Evolutionary conservation across 306 rosid genomes (phyloP), one percentile per base, ranked within the genome.

Genomic region (Corylus americana): DNA sequence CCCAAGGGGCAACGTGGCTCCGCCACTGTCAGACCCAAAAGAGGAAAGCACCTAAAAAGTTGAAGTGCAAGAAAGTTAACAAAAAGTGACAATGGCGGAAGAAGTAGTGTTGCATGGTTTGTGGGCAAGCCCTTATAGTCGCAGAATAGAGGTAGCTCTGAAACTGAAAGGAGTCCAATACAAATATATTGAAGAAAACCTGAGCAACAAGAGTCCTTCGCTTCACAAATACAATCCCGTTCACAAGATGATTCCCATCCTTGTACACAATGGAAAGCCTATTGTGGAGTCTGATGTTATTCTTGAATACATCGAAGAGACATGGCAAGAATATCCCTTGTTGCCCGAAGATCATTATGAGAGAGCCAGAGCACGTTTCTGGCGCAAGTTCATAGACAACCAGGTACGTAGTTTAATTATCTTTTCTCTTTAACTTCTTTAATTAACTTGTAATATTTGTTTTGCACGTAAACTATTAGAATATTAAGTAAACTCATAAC

Each of bases 221-320:
- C 78, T 87, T 2, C 78, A 82, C 35, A 69, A 82, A 71, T 77
- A 71, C 78, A 87, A 82, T 64, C 90, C 88, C 1, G n/a, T 84
- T 70, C 84, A 82, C 72, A 71, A 82, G 63, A 87, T 82, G 61
- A 68, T 82, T 14, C 86, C 79, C 2, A 77, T 79, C 13, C 72
- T 79, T 0, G 64, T 84, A 17, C 90, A 87, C 79, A 25, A 75
- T 31, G 85, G 77, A n/a, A 87, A 77, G 13, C 77, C 83, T 22
- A 22, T 87, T n/a, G 80, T 16, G 12, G 57, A 67, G 48, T 20
- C 67, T 9, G 54, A 48, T 11, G 73, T 79, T 13, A 79, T 79
- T 25, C 55, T 79, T 0, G 78, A 79, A 10, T 79, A 79, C 66
- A 79, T 79, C 42, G 78, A 79, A 1, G 68, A 22, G 12, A 39